These are phyloP conservation scores for Begonia fuchsioides DNA, from an alignment of 306 rosid species.

Conservation along the genomic window DNA sequence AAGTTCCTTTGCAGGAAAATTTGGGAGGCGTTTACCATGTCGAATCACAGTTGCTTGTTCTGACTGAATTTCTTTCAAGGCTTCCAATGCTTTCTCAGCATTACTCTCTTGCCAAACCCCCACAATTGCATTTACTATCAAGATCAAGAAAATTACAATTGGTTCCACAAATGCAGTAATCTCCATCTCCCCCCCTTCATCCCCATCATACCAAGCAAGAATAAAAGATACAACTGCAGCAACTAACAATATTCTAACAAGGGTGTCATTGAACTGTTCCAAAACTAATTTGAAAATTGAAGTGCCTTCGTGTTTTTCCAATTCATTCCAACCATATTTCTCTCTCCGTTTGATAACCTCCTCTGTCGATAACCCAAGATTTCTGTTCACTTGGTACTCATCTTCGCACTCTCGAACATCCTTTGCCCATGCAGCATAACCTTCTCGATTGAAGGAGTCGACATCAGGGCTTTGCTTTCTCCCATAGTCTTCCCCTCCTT, in stretches of 20 bases:
- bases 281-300: conserved; percentile 65
- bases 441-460: conserved; percentile 11
- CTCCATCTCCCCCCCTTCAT: conserved; percentile 44
- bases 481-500: conserved; percentile 38
- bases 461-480: conserved; percentile 17
- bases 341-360: conserved; percentile 40
- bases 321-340: conserved; percentile 64
- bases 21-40: conserved; percentile 35
- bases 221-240: conserved; percentile 69
- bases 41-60: conserved; percentile 62
- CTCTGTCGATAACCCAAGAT: conserved; percentile 20
- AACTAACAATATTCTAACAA: conserved; percentile 62
- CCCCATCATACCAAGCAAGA: conserved; percentile 46
- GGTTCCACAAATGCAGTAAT: conserved; percentile 82
- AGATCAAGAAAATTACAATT: conserved; percentile 57
- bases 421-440: conserved; percentile 54
- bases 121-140: conserved; percentile 67
- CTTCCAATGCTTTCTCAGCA: conserved; percentile 84
- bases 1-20: conserved; percentile 64
- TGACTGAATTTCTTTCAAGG: conserved; percentile 73
- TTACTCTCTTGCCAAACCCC: conserved; percentile 91
- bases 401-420: conserved; percentile 58
- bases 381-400: conserved; percentile 33
- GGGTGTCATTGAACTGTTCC: conserved; percentile 69
- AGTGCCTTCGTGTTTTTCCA: conserved; percentile 62